Evolutionary conservation across 106 monocot genomes (phyloP), one percentile per base, ranked within the genome.

Genomic region (Chionographis japonica): DNA sequence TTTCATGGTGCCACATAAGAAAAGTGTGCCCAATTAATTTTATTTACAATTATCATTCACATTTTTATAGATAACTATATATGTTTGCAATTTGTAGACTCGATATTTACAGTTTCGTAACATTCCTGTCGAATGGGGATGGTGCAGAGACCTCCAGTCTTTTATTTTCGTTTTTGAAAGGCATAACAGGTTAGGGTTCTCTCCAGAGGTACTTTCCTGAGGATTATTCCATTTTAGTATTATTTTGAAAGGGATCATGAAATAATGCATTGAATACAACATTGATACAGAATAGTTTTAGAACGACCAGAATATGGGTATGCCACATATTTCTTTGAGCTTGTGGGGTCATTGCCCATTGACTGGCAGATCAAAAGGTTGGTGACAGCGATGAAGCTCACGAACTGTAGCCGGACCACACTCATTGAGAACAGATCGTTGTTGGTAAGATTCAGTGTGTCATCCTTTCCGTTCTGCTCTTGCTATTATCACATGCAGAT

Each of bases 301-400:
- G 97, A 97, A 71, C 97, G 92, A 36, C 97, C 97, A 39, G 92
- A 97, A 81, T 97, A 97, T 79, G 97, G 97, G 38, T 97, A 87
- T 85, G 97, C 97, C 20, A 97, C 97, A 54, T 97, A 97, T 67
- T 97, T 97, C 67, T 97, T 92, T 75, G 97, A 92, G 84, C 74
- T 97, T 66, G 82, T 97, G 67, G 85, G 68, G 6, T 70, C 87
- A 60, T 63, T 89, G 70, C 89, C 97, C 0, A 65, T 92, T 67
- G 77, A 80, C 20, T 97, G 97, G 97, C 97, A 97, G 73, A 77
- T 92, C 43, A 92, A 70, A 59, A 74, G 97, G 38, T 60, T 97
- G 58, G 81, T 92, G 8, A 90, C 63, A 35, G 80, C 92, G 36
- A 85, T 97, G 97, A 97, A 92, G 80, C 80, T 92, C 37, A 71